A percentile compares a stretch with the other conserved stretches of the same genome.
Evolutionary conservation across 208 protist species (phyloP).

Genomic region (Strigomonas culicis): DNA sequence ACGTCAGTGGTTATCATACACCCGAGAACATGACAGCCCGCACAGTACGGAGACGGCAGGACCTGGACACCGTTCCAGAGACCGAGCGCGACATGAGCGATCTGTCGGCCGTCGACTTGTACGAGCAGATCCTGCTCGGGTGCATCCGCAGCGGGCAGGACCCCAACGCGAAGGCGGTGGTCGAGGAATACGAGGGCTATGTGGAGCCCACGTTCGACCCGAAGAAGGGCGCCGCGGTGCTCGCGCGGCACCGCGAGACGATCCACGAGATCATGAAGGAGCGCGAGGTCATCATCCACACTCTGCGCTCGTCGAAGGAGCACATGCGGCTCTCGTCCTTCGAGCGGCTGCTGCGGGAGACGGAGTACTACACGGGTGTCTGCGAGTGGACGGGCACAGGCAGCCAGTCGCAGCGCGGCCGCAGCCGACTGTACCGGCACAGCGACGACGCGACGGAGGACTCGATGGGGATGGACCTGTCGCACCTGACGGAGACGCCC

Average conservation of each 20-base stretch:
- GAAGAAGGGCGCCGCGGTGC: slow-evolving; percentile 27
- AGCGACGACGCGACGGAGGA: slow-evolving; percentile 33
- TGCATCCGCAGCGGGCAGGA: slow-evolving; percentile 61
- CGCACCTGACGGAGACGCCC: slow-evolving; percentile 81
- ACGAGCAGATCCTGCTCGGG: slow-evolving; percentile 78
- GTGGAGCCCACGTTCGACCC: slow-evolving; percentile 57
- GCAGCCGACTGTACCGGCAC: slow-evolving; percentile 20
- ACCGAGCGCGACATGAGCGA: slow-evolving; percentile 79
- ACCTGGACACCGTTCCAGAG: slow-evolving; percentile 43
- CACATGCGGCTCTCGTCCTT: slow-evolving; percentile 64
- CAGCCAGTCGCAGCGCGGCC: slow-evolving; percentile 9
- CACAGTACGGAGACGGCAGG: slow-evolving; percentile 56
- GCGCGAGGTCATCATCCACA: slow-evolving; percentile 64
- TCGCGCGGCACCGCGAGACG: slow-evolving; percentile 28
- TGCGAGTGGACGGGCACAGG: slow-evolving; percentile 57
- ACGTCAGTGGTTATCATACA: too few species aligned
- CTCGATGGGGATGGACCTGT: slow-evolving; percentile 44
- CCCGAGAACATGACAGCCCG: not conserved
- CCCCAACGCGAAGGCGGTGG: slow-evolving; percentile 55
- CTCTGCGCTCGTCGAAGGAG: slow-evolving; percentile 50
- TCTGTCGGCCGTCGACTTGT: slow-evolving; percentile 59
- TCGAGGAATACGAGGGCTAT: slow-evolving; percentile 68
- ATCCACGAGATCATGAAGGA: slow-evolving; percentile 45
- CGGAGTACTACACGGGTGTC: slow-evolving; percentile 86
- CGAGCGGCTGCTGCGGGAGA: slow-evolving; percentile 72